Conservation (phyloP, 1,284 basidiomycete species). For the Sanghuangporus sanghuang region DNA sequence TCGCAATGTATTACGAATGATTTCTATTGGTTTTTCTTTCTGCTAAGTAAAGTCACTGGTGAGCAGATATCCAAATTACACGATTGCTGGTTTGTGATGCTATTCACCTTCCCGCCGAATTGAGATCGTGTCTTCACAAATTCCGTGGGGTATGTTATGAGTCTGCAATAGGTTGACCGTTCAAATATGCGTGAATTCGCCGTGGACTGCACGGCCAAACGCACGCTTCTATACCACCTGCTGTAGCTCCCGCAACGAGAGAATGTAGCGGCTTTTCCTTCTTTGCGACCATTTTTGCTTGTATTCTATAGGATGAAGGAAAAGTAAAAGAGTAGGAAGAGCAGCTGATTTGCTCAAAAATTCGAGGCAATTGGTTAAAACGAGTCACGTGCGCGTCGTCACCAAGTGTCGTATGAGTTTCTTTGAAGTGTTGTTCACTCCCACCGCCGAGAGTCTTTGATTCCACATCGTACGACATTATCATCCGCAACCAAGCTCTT, state of each 20-base stretch:
- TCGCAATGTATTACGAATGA: constrained; percentile 65
- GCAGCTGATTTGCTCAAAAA: not conserved
- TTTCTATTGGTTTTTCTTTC: constrained; percentile 64
- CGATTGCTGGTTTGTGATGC: not conserved
- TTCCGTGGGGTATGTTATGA: constrained; percentile 89
- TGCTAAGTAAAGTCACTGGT: constrained; percentile 24
- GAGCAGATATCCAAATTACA: not conserved
- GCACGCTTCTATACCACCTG: constrained; percentile 90
- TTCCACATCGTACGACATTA: not conserved
- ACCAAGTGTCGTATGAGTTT: not conserved
- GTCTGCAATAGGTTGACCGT: constrained; percentile 33
- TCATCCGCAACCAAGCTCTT: not conserved
- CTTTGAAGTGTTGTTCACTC: not conserved
- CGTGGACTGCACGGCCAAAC: constrained; percentile 23
- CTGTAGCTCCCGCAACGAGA: constrained; percentile 86
- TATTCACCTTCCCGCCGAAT: constrained; percentile 65
- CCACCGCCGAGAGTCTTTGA: not conserved
- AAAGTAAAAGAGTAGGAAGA: not conserved
- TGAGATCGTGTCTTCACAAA: constrained; percentile 86
- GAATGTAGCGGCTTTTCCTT: constrained; percentile 78
- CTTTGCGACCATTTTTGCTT: constrained; percentile 24
- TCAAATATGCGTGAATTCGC: constrained; percentile 17
- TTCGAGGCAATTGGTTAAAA: not conserved
- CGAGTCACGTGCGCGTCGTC: not conserved
- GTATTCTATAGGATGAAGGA: not conserved